Evolutionary conservation across 805 yeast genomes (phyloP).

Genomic region (Yarrowia hollandica): DNA sequence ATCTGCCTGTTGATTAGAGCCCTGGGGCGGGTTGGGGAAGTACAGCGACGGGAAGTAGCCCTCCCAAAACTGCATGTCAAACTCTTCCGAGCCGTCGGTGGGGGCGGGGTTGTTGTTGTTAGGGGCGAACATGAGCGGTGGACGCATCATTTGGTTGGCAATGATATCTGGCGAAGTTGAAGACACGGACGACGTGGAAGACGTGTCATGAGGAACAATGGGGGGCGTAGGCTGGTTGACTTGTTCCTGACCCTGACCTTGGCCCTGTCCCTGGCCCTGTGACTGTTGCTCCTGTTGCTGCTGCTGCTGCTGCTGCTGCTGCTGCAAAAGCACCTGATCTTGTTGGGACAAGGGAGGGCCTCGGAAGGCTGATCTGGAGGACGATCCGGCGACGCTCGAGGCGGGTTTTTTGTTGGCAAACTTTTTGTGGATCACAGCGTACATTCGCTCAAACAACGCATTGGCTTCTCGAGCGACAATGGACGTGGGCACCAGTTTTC

Average conservation of each 20-base stretch:
- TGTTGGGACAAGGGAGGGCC: too few species aligned
- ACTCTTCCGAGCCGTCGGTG: slow-evolving; percentile 14
- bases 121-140: slow-evolving; percentile 10
- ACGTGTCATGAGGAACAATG: neutral
- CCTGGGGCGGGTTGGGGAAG: slow-evolving; percentile 11
- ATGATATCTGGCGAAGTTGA: slow-evolving; percentile 1
- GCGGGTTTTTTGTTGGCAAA: slow-evolving; percentile 17
- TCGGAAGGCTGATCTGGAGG: neutral
- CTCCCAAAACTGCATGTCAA: slow-evolving; percentile 27
- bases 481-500: slow-evolving; percentile 7
- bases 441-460: slow-evolving; percentile 13
- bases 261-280: too few species aligned
- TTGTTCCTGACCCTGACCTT: too few species aligned
- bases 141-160: slow-evolving; percentile 11
- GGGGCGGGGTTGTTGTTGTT: slow-evolving; percentile 7
- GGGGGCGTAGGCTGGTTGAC: neutral
- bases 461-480: slow-evolving; percentile 17
- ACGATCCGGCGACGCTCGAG: neutral
- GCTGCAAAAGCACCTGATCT: too few species aligned
- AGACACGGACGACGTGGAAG: neutral
- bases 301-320: neutral
- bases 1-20: neutral
- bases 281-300: neutral
- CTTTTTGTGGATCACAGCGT: slow-evolving; percentile 19
- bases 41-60: slow-evolving; percentile 28